A percentile compares a stretch with the other conserved stretches of the same genome.
Conservation (phyloP, 2,329 filamentous ascomycete genomes). For the Fusarium tuaranense region DNA sequence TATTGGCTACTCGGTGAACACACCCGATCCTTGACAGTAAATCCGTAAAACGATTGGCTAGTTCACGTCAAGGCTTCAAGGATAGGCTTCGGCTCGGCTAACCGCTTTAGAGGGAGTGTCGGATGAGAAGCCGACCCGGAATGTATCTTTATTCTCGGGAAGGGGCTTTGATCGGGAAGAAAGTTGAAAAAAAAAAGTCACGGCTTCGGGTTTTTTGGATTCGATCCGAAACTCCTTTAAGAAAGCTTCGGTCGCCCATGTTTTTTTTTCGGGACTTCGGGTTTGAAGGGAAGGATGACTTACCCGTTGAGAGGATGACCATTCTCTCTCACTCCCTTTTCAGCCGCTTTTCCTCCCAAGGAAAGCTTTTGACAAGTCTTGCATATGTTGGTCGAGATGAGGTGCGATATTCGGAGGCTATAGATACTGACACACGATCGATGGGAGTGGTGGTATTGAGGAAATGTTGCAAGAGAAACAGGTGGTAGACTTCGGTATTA, state of each 20-base stretch:
- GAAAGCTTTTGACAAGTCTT: constrained; percentile 20
- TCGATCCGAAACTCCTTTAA: not conserved
- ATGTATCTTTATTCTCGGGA: not conserved
- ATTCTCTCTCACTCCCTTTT: not conserved
- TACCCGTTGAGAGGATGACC: not conserved
- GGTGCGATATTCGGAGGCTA: not conserved
- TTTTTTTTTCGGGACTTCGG: constrained; percentile 9
- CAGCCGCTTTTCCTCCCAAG: constrained; percentile 4
- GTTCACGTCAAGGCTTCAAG: not conserved
- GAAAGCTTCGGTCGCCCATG: not conserved
- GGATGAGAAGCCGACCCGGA: constrained; percentile 17
- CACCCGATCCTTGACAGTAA: not conserved
- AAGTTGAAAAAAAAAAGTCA: not conserved
- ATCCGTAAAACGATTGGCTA: not conserved
- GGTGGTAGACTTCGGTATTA: not conserved
- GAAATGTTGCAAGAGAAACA: not conserved
- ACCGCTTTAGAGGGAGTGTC: not conserved
- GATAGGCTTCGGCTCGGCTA: not conserved
- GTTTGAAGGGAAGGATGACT: not conserved
- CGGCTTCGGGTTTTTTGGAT: not conserved
- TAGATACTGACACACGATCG: not conserved
- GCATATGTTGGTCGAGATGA: not conserved
- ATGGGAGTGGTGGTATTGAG: not conserved
- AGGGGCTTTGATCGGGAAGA: not conserved
- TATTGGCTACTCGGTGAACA: not conserved